phyloP scores from a whole-genome alignment of 2,329 filamentous ascomycete species.

The Xylariaceae sp. region DNA sequence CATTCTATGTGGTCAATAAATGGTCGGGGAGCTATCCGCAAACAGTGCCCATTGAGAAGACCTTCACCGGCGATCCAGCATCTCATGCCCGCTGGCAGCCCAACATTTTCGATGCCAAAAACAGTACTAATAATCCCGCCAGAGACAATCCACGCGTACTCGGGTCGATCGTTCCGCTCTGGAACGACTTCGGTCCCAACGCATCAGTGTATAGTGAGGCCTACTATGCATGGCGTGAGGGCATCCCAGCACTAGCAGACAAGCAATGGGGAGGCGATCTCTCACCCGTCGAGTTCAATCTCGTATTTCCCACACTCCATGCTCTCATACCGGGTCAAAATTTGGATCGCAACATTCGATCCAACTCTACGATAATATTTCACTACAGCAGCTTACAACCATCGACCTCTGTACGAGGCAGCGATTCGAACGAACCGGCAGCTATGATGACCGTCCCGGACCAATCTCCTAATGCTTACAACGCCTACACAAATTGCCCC shows the following conservation, averaged over 20 bases:
- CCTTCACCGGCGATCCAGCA: slow-evolving; percentile 41
- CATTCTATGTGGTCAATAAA: slow-evolving; percentile 49
- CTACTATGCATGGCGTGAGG: slow-evolving; percentile 48
- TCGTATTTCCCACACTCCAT: slow-evolving; percentile 37
- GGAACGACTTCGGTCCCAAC: slow-evolving; percentile 54
- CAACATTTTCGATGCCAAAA: slow-evolving; percentile 46
- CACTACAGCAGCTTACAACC: slow-evolving; percentile 24
- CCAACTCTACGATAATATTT: slow-evolving; percentile 33
- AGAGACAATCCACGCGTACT: slow-evolving; percentile 37
- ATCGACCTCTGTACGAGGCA: background rate
- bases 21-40: slow-evolving; percentile 43
- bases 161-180: slow-evolving; percentile 47
- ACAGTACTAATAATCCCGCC: slow-evolving; percentile 44
- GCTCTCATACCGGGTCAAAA: slow-evolving; percentile 44
- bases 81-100: slow-evolving; percentile 43
- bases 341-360: slow-evolving; percentile 41
- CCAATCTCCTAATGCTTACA: slow-evolving; percentile 37
- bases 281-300: slow-evolving; percentile 35
- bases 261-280: slow-evolving; percentile 52
- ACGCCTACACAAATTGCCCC: slow-evolving; percentile 37
- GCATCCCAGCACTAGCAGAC: slow-evolving; percentile 47
- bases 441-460: slow-evolving; percentile 26
- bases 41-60: slow-evolving; percentile 42
- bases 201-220: slow-evolving; percentile 48
- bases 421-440: background rate